Evolutionary conservation across 306 rosid genomes (phyloP), one percentile per base, ranked within the genome.

Genomic region (Pterocarpus macrocarpus): DNA sequence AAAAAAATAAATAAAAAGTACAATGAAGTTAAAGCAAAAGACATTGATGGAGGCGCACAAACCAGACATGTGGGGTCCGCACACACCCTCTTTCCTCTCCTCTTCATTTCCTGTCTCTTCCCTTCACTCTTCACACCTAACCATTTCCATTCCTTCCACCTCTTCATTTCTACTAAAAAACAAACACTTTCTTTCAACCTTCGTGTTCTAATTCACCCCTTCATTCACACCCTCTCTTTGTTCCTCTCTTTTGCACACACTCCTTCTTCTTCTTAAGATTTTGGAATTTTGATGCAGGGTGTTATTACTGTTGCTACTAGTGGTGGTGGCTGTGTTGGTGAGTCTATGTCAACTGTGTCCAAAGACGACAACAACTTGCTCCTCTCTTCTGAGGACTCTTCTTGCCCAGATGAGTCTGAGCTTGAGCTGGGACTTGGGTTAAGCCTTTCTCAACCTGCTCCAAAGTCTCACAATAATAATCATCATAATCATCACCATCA

Each of bases 361-460:
- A 92, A 63, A 65, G 97, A 92, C 28, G 95, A 92, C 38, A 91
- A 89, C 81, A 91, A 90, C 84, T 65, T 95, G 84, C 88, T 84
- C 11, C 83, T 93, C 47, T 95, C 98, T 17, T 93, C 97, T 0
- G 98, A 93, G 89, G 99, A 89, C 45, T 93, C 99, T 52, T 93
- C 94, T 0, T 82, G 80, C 86, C 96, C 92, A 2, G 96, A 90
- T 56, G 98, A 95, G 38, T 88, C 92, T 67, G 94, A 90, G 61
- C 92, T 95, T 81, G 98, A 95, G 75, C 84, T 95, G 79, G 92
- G 91, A 28, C 93, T 95, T 71, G 93, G 97, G 35, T 80, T 95
- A 17, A 82, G 93, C 78, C 91, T 90, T 28, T 86, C 93, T 71
- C 81, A 82, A 76, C 57, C 87, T 59, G 52, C 64, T 41, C 50